Percentiles rank a stretch among this genome's conserved stretches.
Conservation (phyloP, 2,329 filamentous ascomycete genomes). For the Sarocladiaceae sp. region DNA sequence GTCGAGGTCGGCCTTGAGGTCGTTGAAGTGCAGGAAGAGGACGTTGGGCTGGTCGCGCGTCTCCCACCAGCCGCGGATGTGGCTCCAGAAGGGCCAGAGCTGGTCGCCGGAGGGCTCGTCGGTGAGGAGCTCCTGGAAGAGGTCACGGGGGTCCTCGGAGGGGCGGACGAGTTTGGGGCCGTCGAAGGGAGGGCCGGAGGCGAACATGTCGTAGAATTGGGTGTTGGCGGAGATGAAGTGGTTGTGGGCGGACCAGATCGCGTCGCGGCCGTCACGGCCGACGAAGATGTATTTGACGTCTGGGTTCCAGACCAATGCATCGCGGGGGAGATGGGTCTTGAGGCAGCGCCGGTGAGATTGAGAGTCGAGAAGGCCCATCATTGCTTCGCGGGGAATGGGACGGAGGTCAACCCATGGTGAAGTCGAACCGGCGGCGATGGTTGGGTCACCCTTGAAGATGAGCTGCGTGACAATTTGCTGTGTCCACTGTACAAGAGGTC, state of each 20-base stretch:
- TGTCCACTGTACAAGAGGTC: constrained; percentile 11
- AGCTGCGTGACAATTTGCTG: constrained; percentile 13
- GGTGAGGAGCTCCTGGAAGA: constrained; percentile 5
- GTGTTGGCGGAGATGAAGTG: constrained; percentile 9
- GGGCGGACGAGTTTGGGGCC: constrained; percentile 7
- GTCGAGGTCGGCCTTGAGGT: constrained; percentile 11
- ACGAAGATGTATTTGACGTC: constrained; percentile 11
- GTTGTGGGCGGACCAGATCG: constrained; percentile 11
- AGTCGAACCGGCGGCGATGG: constrained; percentile 14
- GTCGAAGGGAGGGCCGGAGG: constrained; percentile 1
- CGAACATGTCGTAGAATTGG: constrained; percentile 7
- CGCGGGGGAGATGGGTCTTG: constrained; percentile 11
- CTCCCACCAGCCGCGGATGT: constrained; percentile 11
- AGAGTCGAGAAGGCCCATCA: constrained; percentile 3
- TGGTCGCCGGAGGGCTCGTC: neutral
- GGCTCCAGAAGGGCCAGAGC: constrained; percentile 11
- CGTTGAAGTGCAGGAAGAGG: constrained; percentile 11
- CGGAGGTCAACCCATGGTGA: constrained; percentile 12
- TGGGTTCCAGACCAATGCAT: constrained; percentile 9
- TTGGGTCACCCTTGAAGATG: constrained; percentile 35
- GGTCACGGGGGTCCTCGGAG: constrained; percentile 6
- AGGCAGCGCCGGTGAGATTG: constrained; percentile 11
- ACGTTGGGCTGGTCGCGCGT: constrained; percentile 10
- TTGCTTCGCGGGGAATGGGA: neutral
- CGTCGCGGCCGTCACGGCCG: constrained; percentile 11